Conservation (phyloP, 768 basidiomycete genomes). For the Stropharia rugosoannulata region DNA sequence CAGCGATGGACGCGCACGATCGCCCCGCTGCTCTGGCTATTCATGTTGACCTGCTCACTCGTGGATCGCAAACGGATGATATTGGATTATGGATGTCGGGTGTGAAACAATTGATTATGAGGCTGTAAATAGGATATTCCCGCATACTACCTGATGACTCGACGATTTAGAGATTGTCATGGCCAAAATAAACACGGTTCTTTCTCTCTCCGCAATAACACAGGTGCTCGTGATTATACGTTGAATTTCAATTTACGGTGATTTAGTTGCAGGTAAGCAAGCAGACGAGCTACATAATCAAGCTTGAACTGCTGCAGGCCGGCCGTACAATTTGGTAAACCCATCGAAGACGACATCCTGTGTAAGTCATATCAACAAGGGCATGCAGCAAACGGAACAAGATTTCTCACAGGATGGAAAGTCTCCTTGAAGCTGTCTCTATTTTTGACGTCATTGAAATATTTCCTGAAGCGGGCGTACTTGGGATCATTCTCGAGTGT, state of each 20-base stretch:
- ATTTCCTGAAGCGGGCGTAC: constrained; percentile 50
- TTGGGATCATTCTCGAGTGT: constrained; percentile 40
- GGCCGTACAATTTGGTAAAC: too few species aligned
- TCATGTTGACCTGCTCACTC: constrained; percentile 84
- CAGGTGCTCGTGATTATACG: too few species aligned
- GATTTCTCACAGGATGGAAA: constrained; percentile 47
- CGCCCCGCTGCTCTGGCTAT: constrained; percentile 75
- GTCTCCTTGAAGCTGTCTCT: constrained; percentile 57
- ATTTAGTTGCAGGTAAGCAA: too few species aligned
- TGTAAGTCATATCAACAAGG: too few species aligned
- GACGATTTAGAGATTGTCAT: constrained; percentile 5
- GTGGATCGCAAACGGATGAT: constrained; percentile 77
- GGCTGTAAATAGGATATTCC: constrained; percentile 39
- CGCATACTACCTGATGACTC: not conserved
- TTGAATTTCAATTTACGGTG: too few species aligned
- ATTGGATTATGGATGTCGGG: constrained; percentile 89
- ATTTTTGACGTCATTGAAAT: constrained; percentile 43
- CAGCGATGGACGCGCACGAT: constrained; percentile 83
- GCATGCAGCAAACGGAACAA: not conserved
- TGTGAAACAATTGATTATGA: constrained; percentile 83
- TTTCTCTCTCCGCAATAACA: not conserved
- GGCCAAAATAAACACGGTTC: constrained; percentile 3
- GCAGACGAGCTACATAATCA: too few species aligned
- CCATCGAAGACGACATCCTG: too few species aligned
- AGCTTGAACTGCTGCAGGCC: too few species aligned